Evolutionary conservation across 1,284 basidiomycete species (phyloP), one percentile per base, ranked within the genome.

Genomic region (Fomes fomentarius): DNA sequence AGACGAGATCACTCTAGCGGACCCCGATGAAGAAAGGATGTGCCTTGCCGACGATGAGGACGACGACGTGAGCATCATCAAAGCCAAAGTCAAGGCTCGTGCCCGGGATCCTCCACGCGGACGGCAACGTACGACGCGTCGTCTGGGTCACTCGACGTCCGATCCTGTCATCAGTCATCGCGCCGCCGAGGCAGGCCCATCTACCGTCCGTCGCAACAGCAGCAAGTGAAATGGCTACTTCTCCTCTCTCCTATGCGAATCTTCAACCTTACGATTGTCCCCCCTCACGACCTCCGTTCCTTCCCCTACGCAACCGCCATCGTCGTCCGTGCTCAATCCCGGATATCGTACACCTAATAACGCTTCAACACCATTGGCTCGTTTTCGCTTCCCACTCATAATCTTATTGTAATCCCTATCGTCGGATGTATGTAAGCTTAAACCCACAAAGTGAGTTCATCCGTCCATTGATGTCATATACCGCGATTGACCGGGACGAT

Each of bases 101-200:
- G 51, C 56, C 25, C 59, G 57, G 39, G 60, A 64, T 15, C 53
- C 63, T n/a, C 59, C 69, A 15, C 66, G 71, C 33, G 71, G 71
- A 10, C 69, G 71, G 12, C 56, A 65, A 47, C 60, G 65, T 24
- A 60, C 61, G 26, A 56, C 65, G 39, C 65, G 63, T 52, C 63
- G 68, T 24, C 62, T 71, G 28, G 68, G 67, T 25, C 68, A 71
- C 61, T 57, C 76, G 60, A 54, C 70, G 61, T 64, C 70, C 66
- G 61, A 75, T 60, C 72, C 66, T 54, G 66, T 65, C 30, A 57
- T 66, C 42, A 57, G 59, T 51, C 52, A 58, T 46, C 64, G 52
- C 47, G 61, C 50, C n/a, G 49, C 52, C 17, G 59, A 61, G 26
- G 56, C 59, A 28, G 56, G 54, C 10, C 52, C 60, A 9, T 58